Evolutionary conservation across 805 yeast genomes (phyloP).

Genomic region (Candida gorgasii): DNA sequence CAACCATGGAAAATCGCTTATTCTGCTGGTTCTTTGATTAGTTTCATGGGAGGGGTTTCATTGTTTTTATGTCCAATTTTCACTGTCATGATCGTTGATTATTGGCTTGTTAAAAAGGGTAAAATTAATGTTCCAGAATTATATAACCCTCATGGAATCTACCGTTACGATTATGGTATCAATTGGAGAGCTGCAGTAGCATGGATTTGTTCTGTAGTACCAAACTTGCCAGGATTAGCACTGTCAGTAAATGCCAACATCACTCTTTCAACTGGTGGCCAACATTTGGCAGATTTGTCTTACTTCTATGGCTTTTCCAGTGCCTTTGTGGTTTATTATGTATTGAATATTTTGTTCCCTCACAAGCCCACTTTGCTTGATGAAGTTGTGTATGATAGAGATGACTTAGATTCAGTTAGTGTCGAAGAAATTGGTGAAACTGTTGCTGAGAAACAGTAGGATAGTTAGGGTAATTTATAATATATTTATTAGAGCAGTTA

Average conservation of each 20-base stretch:
- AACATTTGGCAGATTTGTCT: conserved; percentile 12
- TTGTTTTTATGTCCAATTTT: conserved; percentile 17
- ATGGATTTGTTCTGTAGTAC: conserved; percentile 22
- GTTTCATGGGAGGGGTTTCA: conserved; percentile 18
- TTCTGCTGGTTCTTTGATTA: conserved; percentile 15
- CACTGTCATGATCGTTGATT: conserved; percentile 15
- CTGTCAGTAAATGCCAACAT: conserved; percentile 13
- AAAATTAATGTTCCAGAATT: conserved; percentile 31
- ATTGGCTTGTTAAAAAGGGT: conserved; percentile 13
- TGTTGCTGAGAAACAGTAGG: background rate
- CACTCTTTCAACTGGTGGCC: conserved; percentile 8
- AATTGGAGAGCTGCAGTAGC: conserved; percentile 18
- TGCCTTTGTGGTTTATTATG: conserved; percentile 12
- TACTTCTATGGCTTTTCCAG: conserved; percentile 13
- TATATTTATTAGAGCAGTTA: too few relatives aligned
- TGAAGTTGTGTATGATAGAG: conserved; percentile 7
- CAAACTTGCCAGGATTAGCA: conserved; percentile 18
- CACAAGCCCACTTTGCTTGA: conserved; percentile 11
- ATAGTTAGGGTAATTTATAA: background rate
- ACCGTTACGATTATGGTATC: conserved; percentile 26
- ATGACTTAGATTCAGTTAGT: conserved; percentile 1
- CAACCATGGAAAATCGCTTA: conserved; percentile 20
- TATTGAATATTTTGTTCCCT: conserved; percentile 11
- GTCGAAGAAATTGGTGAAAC: conserved; percentile 2
- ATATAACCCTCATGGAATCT: conserved; percentile 26